Conservation (phyloP, 768 basidiomycete species). For the Amanita phalloides region DNA sequence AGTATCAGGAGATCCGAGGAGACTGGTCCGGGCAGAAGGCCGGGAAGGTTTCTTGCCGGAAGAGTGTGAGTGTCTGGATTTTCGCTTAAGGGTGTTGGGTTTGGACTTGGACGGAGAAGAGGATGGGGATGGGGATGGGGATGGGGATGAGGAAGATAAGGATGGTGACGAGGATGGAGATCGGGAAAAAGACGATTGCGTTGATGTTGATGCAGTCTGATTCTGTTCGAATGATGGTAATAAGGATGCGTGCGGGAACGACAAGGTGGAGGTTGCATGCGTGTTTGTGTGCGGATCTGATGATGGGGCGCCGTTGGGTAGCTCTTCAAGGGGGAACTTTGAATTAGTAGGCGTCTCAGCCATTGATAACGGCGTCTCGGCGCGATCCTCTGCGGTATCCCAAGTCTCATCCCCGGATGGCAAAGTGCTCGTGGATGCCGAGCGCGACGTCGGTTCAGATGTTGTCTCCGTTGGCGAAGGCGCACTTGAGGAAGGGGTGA, state of each 20-base stretch:
- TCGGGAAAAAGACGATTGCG: slow-evolving; percentile 1
- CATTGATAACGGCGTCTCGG: background rate
- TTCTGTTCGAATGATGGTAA: background rate
- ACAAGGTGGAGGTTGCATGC: background rate
- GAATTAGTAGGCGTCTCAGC: background rate
- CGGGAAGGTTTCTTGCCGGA: background rate
- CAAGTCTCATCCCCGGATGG: background rate
- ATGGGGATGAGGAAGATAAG: slow-evolving; percentile 2
- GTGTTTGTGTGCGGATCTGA: background rate
- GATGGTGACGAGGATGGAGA: slow-evolving; percentile 5
- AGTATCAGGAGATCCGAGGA: background rate
- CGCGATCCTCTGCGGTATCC: background rate
- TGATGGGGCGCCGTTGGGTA: background rate
- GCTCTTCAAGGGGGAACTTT: background rate
- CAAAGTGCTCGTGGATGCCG: background rate
- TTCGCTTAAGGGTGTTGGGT: slow-evolving; percentile 3
- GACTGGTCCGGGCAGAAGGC: background rate
- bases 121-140: slow-evolving; percentile 4
- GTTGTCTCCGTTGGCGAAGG: background rate
- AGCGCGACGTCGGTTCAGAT: background rate
- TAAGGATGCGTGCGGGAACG: background rate
- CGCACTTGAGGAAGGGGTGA: background rate
- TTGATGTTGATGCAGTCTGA: too few relatives aligned
- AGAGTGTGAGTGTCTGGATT: background rate
- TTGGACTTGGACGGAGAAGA: slow-evolving; percentile 7